phyloP scores from a whole-genome alignment of 306 rosid genomes.

The Medicago arabica region DNA sequence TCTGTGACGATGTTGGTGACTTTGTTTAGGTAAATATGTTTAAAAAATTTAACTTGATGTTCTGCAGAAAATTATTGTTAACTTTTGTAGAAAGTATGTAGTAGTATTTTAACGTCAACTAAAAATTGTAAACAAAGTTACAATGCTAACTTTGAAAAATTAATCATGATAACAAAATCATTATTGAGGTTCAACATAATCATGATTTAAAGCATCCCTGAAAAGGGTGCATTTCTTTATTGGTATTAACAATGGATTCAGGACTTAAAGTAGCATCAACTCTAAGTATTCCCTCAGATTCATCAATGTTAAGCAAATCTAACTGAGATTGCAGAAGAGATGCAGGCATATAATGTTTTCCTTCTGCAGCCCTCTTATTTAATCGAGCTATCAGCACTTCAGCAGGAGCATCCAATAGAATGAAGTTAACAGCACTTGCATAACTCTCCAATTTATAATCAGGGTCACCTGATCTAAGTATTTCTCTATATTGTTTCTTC shows the following conservation, averaged over 20 bases:
- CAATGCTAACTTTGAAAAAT: conserved; percentile 2
- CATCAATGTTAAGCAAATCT: conserved; percentile 71
- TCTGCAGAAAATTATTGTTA: neutral
- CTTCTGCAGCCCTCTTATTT: conserved; percentile 68
- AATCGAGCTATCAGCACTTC: conserved; percentile 66
- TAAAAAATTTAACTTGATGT: neutral
- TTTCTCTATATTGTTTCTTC: conserved; percentile 70
- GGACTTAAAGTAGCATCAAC: conserved; percentile 71
- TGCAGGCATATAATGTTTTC: conserved; percentile 86
- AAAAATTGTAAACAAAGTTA: neutral
- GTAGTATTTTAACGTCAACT: neutral
- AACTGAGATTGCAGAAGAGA: conserved; percentile 82
- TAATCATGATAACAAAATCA: neutral
- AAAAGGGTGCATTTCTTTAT: conserved; percentile 29
- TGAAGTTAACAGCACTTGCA: conserved; percentile 59
- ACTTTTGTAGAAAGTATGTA: neutral
- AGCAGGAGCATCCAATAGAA: conserved; percentile 71
- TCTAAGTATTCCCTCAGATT: conserved; percentile 60
- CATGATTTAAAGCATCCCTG: conserved; percentile 30
- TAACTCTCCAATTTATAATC: conserved; percentile 52
- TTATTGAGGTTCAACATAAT: neutral
- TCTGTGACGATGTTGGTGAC: neutral
- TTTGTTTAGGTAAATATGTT: conserved; percentile 21
- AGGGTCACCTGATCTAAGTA: conserved; percentile 73
- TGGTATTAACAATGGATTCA: conserved; percentile 46